Conservation (phyloP, 1,284 basidiomycete genomes). For the Malassezia arunalokei region DNA sequence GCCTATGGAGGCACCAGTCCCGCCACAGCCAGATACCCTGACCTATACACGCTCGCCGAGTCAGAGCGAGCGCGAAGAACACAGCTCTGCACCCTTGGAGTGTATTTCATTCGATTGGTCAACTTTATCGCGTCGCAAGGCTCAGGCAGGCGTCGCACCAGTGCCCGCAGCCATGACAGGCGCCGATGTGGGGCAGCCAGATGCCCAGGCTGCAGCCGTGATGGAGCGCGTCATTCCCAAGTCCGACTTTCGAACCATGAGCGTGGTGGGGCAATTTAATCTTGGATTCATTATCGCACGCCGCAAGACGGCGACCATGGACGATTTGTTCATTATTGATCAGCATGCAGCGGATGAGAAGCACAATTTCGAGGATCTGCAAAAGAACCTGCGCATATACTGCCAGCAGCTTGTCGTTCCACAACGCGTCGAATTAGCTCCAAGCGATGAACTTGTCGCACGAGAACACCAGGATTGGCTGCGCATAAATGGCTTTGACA, state of each 20-base stretch:
- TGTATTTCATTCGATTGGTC: background rate
- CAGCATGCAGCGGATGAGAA: slow-evolving; percentile 72
- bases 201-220: slow-evolving; percentile 54
- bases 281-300: slow-evolving; percentile 84
- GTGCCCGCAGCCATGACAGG: background rate
- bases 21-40: too few species aligned
- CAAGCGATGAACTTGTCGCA: slow-evolving; percentile 77
- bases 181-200: background rate
- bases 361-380: slow-evolving; percentile 90
- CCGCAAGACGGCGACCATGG: slow-evolving; percentile 45
- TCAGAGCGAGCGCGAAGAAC: too few species aligned
- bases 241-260: slow-evolving; percentile 71
- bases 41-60: too few species aligned
- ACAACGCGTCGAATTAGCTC: slow-evolving; percentile 65
- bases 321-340: slow-evolving; percentile 73
- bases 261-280: slow-evolving; percentile 87
- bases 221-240: slow-evolving; percentile 79
- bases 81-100: background rate
- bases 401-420: slow-evolving; percentile 76
- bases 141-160: background rate
- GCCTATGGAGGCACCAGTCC: too few species aligned
- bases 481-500: slow-evolving; percentile 74
- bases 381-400: slow-evolving; percentile 71
- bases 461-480: slow-evolving; percentile 73
- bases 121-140: background rate